Evolutionary conservation across 345 rosid genomes (phyloP).

Genomic region (Syzygium grande): DNA sequence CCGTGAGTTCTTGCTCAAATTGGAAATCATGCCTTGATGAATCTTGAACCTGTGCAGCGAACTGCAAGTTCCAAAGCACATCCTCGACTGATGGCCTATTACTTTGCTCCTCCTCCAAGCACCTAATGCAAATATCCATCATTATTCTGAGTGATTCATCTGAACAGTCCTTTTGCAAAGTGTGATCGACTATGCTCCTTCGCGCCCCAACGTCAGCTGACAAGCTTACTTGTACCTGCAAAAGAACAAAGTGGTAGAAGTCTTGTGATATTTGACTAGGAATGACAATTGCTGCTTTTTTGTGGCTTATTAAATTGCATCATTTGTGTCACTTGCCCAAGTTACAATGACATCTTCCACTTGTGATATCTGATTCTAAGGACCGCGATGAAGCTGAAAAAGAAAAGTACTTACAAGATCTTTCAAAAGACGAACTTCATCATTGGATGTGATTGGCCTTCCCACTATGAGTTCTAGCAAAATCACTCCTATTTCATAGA

Average conservation of each 20-base stretch:
- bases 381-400: background rate
- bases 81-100: constrained; percentile 51
- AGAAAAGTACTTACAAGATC: constrained; percentile 33
- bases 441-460: constrained; percentile 28
- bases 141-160: constrained; percentile 43
- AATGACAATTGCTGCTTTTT: background rate
- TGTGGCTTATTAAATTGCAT: background rate
- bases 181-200: constrained; percentile 38
- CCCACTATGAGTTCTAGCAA: constrained; percentile 46
- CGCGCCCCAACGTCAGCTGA: constrained; percentile 23
- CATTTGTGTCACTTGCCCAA: background rate
- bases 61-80: constrained; percentile 56
- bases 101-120: constrained; percentile 24
- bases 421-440: constrained; percentile 26
- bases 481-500: constrained; percentile 49
- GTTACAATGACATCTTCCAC: background rate
- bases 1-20: background rate
- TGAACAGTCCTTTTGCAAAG: constrained; percentile 34
- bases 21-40: constrained; percentile 8
- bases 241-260: background rate
- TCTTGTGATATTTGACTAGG: background rate
- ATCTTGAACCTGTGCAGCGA: constrained; percentile 50
- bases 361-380: background rate
- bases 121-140: constrained; percentile 37
- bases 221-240: constrained; percentile 40